Evolutionary conservation across 73 alveolate genomes (phyloP), one percentile per base, ranked within the genome.

Genomic region (Chromera velia): DNA sequence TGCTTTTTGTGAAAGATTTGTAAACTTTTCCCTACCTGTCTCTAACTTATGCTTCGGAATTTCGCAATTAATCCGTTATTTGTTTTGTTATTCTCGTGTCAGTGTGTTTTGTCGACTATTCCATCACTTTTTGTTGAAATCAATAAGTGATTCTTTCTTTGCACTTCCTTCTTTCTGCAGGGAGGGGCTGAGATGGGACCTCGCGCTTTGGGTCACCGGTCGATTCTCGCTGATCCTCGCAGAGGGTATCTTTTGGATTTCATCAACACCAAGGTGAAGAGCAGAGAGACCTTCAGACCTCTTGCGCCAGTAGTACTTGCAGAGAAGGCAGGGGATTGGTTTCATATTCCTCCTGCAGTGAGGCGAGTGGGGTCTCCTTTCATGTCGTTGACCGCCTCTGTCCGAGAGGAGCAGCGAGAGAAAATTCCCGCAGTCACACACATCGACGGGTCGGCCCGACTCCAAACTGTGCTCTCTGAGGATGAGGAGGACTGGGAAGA

Each of bases 101-200:
- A n/a, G n/a, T n/a, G n/a, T n/a, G n/a, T n/a, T n/a, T n/a, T n/a
- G n/a, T n/a, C n/a, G n/a, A n/a, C n/a, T n/a, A n/a, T n/a, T n/a
- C n/a, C n/a, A n/a, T n/a, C n/a, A n/a, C n/a, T n/a, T n/a, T n/a
- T n/a, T n/a, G n/a, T n/a, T n/a, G n/a, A n/a, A n/a, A n/a, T n/a
- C n/a, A n/a, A n/a, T n/a, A n/a, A n/a, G n/a, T n/a, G n/a, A n/a
- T n/a, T n/a, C n/a, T n/a, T n/a, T n/a, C n/a, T n/a, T n/a, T n/a
- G n/a, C n/a, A n/a, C n/a, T n/a, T n/a, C n/a, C n/a, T n/a, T n/a
- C n/a, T n/a, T 46, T 46, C 19, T 46, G n/a, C 70, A 55, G 30
- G 70, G 70, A 1, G 70, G 32, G 24, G 70, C 70, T 10, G 70
- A 55, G 70, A 55, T n/a, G 30, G 70, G 70, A 6, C 70, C 70